Evolutionary conservation across 495 filamentous ascomycete genomes (phyloP).

Genomic region (Podospora pseudopauciseta): DNA sequence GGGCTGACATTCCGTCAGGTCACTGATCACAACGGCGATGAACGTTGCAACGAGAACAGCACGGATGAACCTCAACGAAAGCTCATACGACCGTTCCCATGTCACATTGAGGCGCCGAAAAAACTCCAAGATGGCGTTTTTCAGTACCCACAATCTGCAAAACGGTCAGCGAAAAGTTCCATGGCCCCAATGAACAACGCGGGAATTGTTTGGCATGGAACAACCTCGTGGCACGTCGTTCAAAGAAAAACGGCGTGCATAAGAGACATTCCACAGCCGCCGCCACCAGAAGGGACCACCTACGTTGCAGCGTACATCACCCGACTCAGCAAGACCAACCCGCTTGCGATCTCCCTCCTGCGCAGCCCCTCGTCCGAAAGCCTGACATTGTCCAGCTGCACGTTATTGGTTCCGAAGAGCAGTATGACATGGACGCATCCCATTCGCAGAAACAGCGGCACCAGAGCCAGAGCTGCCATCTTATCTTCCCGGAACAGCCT

Average conservation of each 20-base stretch:
- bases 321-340: slow-evolving; percentile 60
- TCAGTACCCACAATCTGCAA: slow-evolving; percentile 82
- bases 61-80: slow-evolving; percentile 64
- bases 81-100: slow-evolving; percentile 68
- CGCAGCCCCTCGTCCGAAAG: slow-evolving; percentile 47
- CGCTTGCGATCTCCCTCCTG: slow-evolving; percentile 57
- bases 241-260: background rate
- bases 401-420: slow-evolving; percentile 85
- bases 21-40: slow-evolving; percentile 71
- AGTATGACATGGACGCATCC: slow-evolving; percentile 81
- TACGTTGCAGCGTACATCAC: slow-evolving; percentile 69
- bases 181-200: background rate
- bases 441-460: slow-evolving; percentile 81
- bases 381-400: slow-evolving; percentile 37
- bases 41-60: slow-evolving; percentile 74
- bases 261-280: background rate
- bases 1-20: slow-evolving; percentile 81
- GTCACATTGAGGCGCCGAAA: slow-evolving; percentile 71
- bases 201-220: background rate
- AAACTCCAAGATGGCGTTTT: slow-evolving; percentile 86
- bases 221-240: background rate
- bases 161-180: slow-evolving; percentile 6
- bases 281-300: background rate
- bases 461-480: slow-evolving; percentile 71
- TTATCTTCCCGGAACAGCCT: slow-evolving; percentile 83